Base-by-base conservation (phyloP, 139 green algal species). In the Mesotaenium endlicherianum region DNA sequence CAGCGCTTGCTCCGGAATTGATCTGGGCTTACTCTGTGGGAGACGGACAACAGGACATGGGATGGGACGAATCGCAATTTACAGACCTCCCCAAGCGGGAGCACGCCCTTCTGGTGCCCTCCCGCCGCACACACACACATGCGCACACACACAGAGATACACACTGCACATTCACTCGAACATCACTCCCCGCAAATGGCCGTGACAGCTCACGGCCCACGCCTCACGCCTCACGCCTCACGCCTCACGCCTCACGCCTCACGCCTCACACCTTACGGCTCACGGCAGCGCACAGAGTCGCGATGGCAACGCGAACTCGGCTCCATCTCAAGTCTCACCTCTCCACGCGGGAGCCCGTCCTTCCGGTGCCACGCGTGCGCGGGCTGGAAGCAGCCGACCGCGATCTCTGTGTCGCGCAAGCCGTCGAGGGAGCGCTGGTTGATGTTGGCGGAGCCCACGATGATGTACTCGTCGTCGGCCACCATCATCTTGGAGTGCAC, bases 361-460 rank as follows among this genome's bases (percentile, higher is more conserved):
- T 72, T 72, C 8, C 43, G 60, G 45, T 45, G 31, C 31, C 34
- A 70, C 2, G 41, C 71, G 38, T 81, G 72, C 3, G 72, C 36
- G 30, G 83, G 77, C 85, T 93, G 91, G 67, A 76, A 90, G 1
- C 67, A 53, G 5, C 86, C 90, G 11, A 91, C 85, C 36, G 82
- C 83, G 3, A 93, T 87, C 87, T 93, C 91, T 20, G 87, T 93
- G 84, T 94, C 90, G 2, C 91, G 79, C 2, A 49, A 75, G 57
- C 90, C 91, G 30, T 83, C 82, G 38, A 86, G 39, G 4, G 76
- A 77, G n/a, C 79, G 68, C 49, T 86, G 71, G 72, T 86, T 86
- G 90, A 93, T 93, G 88, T 94, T 93, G 47, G 90, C 90, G 6
- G 67, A 88, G 6, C 91, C 91, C 17, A 93, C 53, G 60, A 94